Evolutionary conservation across 306 rosid genomes (phyloP).

Genomic region (Vachellia pachyceras): DNA sequence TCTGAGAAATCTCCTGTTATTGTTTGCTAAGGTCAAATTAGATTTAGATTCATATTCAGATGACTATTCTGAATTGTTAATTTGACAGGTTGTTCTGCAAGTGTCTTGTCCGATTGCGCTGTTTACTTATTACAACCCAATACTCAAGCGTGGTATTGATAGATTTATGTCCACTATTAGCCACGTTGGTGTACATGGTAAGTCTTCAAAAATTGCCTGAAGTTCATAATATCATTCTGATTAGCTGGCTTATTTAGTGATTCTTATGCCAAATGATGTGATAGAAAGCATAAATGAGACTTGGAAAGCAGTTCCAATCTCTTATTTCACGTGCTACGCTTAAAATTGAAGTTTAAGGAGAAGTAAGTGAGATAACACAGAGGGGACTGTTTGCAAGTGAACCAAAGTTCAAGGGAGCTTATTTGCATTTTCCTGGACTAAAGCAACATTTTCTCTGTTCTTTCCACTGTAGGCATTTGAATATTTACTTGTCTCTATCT

Average conservation of each 20-base stretch:
- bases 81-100: constrained; percentile 79
- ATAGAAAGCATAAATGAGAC: constrained; percentile 18
- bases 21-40: background rate
- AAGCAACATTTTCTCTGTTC: background rate
- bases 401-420: background rate
- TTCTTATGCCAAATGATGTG: constrained; percentile 10
- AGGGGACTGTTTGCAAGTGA: background rate
- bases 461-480: constrained; percentile 16
- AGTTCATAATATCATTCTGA: constrained; percentile 16
- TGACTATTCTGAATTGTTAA: constrained; percentile 33
- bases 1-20: constrained; percentile 20
- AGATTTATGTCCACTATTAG: constrained; percentile 73
- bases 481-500: constrained; percentile 15
- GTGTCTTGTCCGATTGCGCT: constrained; percentile 86
- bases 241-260: constrained; percentile 13
- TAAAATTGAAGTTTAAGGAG: background rate
- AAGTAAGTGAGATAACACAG: too few species aligned
- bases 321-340: constrained; percentile 17
- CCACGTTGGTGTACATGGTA: constrained; percentile 83
- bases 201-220: constrained; percentile 29
- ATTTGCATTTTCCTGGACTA: background rate
- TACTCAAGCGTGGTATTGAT: constrained; percentile 81
- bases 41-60: background rate
- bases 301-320: constrained; percentile 23
- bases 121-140: constrained; percentile 88